Percentiles rank a stretch among this genome's conserved stretches.
Conservation (phyloP, 2,329 filamentous ascomycete genomes). For the Laburnicola sp. region DNA sequence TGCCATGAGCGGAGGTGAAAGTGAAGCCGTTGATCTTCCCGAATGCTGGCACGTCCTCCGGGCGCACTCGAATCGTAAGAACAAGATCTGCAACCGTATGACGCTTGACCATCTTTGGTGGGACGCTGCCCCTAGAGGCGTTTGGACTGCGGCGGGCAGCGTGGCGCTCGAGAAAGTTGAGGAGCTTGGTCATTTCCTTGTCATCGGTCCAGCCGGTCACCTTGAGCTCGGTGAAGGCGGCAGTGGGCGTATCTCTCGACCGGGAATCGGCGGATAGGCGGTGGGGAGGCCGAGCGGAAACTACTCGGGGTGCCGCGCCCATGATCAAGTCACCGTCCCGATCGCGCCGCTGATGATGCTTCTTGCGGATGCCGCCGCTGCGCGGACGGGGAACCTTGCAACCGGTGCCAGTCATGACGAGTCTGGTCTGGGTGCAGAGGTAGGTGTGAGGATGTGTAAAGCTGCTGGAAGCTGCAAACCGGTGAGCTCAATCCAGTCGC, state of each 20-base stretch:
- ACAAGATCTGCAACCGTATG: slow-evolving; percentile 41
- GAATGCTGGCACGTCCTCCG: slow-evolving; percentile 40
- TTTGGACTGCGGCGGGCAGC: slow-evolving; percentile 41
- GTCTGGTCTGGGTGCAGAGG: not conserved
- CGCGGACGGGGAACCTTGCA: slow-evolving; percentile 5
- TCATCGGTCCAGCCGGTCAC: slow-evolving; percentile 47
- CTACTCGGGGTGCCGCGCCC: slow-evolving; percentile 49
- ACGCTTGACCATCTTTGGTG: slow-evolving; percentile 43
- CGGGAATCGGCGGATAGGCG: slow-evolving; percentile 4
- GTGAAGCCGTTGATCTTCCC: slow-evolving; percentile 47
- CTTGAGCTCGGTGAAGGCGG: slow-evolving; percentile 29
- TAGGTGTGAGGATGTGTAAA: not conserved
- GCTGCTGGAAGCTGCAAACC: not conserved
- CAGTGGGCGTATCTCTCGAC: not conserved
- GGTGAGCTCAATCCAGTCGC: not conserved
- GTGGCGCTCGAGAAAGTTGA: slow-evolving; percentile 45
- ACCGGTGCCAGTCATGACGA: slow-evolving; percentile 10
- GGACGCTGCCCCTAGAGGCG: slow-evolving; percentile 25
- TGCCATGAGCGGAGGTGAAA: slow-evolving; percentile 40
- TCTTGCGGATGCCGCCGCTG: slow-evolving; percentile 18
- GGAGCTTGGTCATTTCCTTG: slow-evolving; percentile 39
- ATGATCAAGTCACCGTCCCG: slow-evolving; percentile 66
- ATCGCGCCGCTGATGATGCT: slow-evolving; percentile 52
- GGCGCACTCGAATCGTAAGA: slow-evolving; percentile 44
- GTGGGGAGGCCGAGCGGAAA: not conserved